Conservation (phyloP, 345 rosid genomes). For the Brassica nigra region DNA sequence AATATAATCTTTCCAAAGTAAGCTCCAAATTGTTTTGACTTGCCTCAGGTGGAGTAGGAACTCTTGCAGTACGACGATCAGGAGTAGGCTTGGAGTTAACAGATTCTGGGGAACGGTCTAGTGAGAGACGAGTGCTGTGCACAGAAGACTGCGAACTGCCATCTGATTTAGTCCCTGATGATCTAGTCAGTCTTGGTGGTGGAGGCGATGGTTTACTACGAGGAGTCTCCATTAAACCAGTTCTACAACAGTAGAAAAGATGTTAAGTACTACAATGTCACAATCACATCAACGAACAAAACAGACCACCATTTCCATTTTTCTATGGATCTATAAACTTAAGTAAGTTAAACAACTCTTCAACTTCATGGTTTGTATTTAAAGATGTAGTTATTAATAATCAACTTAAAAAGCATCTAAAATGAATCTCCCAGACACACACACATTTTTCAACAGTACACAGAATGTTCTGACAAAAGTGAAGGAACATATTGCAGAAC, state of each 20-base stretch:
- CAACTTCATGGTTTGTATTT: background rate
- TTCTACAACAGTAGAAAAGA: slow-evolving; percentile 49
- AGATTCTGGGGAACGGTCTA: slow-evolving; percentile 70
- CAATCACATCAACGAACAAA: slow-evolving; percentile 49
- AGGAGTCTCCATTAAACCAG: slow-evolving; percentile 78
- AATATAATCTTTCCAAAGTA: background rate
- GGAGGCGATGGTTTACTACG: slow-evolving; percentile 71
- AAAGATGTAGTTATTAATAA: background rate
- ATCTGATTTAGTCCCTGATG: slow-evolving; percentile 61
- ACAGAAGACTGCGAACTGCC: slow-evolving; percentile 60
- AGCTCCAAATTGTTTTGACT: slow-evolving; percentile 23
- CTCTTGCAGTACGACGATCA: slow-evolving; percentile 69
- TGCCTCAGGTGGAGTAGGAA: slow-evolving; percentile 69
- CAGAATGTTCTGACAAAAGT: background rate
- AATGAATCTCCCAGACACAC: background rate
- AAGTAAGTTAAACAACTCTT: background rate
- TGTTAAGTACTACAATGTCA: slow-evolving; percentile 37
- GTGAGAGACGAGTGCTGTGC: slow-evolving; percentile 62
- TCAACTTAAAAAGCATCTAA: background rate
- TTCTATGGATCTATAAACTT: slow-evolving; percentile 8
- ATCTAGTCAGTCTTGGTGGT: slow-evolving; percentile 60
- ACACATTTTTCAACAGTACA: background rate
- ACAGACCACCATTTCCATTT: slow-evolving; percentile 24
- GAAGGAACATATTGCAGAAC: background rate
- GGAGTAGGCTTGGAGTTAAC: slow-evolving; percentile 61